Evolutionary conservation across 2,329 filamentous ascomycete genomes (phyloP), one percentile per base, ranked within the genome.

Genomic region (Domatiomyces catenatus): DNA sequence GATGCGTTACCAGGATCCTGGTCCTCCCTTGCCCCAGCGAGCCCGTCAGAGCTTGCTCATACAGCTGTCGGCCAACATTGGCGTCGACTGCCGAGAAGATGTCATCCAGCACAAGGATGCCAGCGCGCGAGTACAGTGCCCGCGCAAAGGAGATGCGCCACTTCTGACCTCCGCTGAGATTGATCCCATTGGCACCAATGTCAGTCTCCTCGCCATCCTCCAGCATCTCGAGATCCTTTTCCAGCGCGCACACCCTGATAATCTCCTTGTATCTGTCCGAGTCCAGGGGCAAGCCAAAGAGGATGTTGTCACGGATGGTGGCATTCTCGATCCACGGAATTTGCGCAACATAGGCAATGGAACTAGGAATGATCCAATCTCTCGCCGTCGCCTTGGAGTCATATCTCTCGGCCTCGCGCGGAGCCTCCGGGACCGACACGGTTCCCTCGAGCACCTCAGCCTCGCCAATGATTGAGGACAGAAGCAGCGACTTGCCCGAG

Each of bases 301-400:
- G 64, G 48, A 92, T 83, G 58, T 92, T 93, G 44, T 87, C 80
- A 50, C 76, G 79, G 54, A 93, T 80, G 5, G 79, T 84, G 0
- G 82, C 83, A 58, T 89, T 90, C 61, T 90, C 85, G 47, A 92
- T 85, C 86, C 85, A 92, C 0, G 86, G 85, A 6, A 84, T 86
- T 61, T 89, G 84, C 1, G 82, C 78, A 32, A 89, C 83, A 58
- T 81, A 90, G 0, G 85, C 85, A 46, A 88, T 75, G 1, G 82
- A 76, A 2, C 75, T 74, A 6, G 80, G 75, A 15, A 87, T 73
- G 44, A 84, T 79, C 84, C 84, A 88, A 56, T 85, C 71, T 2
- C 65, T 65, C 46, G 60, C 67, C 12, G 67, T 82, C 1, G 83
- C 84, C 54, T 79, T 75, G 48, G 67, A 63, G 58, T 86, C 81